phyloP scores from a whole-genome alignment of 192 early-diverging fungal genomes.

The Coemansia sp. region DNA sequence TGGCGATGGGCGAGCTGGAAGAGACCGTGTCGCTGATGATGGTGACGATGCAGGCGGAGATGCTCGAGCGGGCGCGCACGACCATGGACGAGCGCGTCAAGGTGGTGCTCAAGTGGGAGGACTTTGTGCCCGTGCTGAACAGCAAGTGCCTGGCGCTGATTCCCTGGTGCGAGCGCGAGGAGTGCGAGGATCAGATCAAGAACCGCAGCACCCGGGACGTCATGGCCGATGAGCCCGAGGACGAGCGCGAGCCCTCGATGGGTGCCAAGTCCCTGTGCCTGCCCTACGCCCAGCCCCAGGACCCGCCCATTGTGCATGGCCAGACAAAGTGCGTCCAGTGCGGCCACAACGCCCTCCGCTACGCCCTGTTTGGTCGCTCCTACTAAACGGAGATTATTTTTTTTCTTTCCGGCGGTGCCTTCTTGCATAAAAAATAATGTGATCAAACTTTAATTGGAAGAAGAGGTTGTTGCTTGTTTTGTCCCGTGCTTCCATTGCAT shows the following conservation, averaged over 20 bases:
- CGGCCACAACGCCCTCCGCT: conserved; percentile 73
- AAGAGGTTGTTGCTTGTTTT: not conserved
- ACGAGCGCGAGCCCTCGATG: conserved; percentile 98
- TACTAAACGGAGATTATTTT: conserved; percentile 56
- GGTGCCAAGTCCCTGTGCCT: conserved; percentile 99
- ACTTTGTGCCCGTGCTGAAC: conserved; percentile 90
- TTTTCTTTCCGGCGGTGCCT: not conserved
- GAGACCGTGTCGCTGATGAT: conserved; percentile 61
- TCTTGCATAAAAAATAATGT: not conserved
- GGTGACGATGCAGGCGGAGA: conserved; percentile 79
- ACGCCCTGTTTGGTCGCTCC: conserved; percentile 79
- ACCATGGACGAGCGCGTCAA: conserved; percentile 72
- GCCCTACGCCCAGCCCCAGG: conserved; percentile 88
- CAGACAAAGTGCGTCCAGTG: conserved; percentile 87
- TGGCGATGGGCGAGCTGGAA: conserved; percentile 64
- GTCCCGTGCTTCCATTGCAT: not conserved
- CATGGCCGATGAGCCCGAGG: conserved; percentile 70
- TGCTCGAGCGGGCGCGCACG: conserved; percentile 83
- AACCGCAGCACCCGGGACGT: conserved; percentile 74
- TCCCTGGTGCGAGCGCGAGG: conserved; percentile 92
- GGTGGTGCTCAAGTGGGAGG: conserved; percentile 83
- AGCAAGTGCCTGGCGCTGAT: conserved; percentile 81
- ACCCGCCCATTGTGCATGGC: conserved; percentile 76
- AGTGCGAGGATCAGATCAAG: conserved; percentile 97
- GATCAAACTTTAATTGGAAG: conserved; percentile 1